Conservation (phyloP, 2,329 filamentous ascomycete genomes). For the Curvularia lunata region DNA sequence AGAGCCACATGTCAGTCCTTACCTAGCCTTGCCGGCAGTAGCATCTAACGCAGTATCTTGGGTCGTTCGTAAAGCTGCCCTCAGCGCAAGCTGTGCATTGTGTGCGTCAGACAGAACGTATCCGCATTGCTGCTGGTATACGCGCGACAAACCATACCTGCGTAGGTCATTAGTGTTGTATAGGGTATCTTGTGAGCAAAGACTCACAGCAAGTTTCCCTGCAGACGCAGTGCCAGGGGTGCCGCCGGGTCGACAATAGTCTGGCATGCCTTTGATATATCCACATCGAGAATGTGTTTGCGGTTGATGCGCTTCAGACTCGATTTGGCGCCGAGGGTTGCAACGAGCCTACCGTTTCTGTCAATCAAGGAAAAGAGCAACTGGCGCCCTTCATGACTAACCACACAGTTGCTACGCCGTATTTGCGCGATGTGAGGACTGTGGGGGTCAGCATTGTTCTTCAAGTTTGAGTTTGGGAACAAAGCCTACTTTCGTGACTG, state of each 20-base stretch:
- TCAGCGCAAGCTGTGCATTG: conserved; percentile 75
- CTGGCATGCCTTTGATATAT: conserved; percentile 83
- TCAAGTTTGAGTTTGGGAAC: background rate
- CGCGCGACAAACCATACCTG: conserved; percentile 73
- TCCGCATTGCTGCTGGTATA: conserved; percentile 84
- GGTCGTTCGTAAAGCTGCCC: conserved; percentile 66
- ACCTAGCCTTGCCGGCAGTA: conserved; percentile 75
- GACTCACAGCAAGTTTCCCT: conserved; percentile 79
- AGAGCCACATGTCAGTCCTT: conserved; percentile 33
- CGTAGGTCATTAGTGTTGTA: conserved; percentile 17
- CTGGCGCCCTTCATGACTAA: conserved; percentile 54
- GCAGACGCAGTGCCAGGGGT: conserved; percentile 87
- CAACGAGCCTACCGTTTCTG: conserved; percentile 73
- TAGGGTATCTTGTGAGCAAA: background rate
- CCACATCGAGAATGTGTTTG: conserved; percentile 86
- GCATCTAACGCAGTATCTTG: conserved; percentile 69
- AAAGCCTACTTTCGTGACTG: conserved; percentile 81
- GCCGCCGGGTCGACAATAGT: conserved; percentile 86
- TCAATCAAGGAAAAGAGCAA: conserved; percentile 27
- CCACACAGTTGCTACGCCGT: conserved; percentile 96
- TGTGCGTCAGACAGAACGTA: conserved; percentile 85
- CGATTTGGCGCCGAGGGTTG: conserved; percentile 80
- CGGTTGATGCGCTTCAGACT: conserved; percentile 75
- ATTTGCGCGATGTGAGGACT: conserved; percentile 83
- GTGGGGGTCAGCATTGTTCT: conserved; percentile 27